Evolutionary conservation across 495 filamentous ascomycete species (phyloP), one percentile per base, ranked within the genome.

Genomic region (Daldinia loculata): DNA sequence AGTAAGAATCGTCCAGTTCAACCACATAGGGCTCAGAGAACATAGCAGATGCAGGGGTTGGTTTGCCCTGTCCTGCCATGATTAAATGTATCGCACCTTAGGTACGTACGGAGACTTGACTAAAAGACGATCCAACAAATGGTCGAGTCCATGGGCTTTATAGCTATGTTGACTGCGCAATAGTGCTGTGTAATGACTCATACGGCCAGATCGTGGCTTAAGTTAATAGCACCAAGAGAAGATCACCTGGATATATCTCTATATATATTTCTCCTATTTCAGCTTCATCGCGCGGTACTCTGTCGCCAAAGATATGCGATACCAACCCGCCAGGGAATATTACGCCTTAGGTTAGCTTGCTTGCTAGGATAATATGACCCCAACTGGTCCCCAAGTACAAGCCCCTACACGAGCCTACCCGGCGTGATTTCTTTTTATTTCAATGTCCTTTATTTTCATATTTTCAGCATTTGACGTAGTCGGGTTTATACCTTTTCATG

Each of bases 401-500:
- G 24, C 24, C 24, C 24, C 24, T 26, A 26, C 24, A 29, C 27
- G 27, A 29, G 27, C 27, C 27, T 4, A 29, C 27, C 27, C 27
- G 27, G 9, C 32, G 9, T 34, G 32, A 34, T 34, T 34, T 11
- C 9, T 34, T 34, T 34, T 34, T 34, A 34, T 34, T 34, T 12
- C 30, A 7, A 34, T 12, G 11, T 34, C 32, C 9, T 34, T 34
- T 34, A 34, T 34, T 34, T 34, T 12, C 9, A 9, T 34, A 34
- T 34, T 12, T 34, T 34, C 32, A 34, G 32, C 32, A 34, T 34
- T 34, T 12, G 32, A 34, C 2, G 9, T 12, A 34, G 32, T 45
- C n/a, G n/a, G 22, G 11, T 27, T 52, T 27, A 14, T 22, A 19
- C 4, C 6, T 8, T 52, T 29, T 24, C 2, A 71, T 68, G 67